phyloP scores from a whole-genome alignment of 495 filamentous ascomycete genomes.

The Viridothelium virens region DNA sequence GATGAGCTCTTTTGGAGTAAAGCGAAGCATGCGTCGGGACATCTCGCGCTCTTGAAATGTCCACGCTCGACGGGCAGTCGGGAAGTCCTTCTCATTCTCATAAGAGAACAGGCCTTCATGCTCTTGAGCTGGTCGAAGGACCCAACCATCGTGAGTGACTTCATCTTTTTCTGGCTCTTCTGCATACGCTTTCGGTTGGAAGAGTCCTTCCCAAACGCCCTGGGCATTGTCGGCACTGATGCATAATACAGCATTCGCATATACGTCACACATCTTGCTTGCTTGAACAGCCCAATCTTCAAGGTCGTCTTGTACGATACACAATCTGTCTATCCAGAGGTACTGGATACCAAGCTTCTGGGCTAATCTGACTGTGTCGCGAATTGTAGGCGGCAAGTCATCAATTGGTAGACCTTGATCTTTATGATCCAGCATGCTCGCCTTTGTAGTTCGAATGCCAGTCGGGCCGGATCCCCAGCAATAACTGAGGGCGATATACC shows the following conservation, averaged over 20 bases:
- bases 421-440: not conserved
- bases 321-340: conserved; percentile 25
- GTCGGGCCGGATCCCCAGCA: conserved; percentile 19
- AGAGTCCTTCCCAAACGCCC: not conserved
- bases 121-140: too few relatives aligned
- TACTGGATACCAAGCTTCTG: conserved; percentile 16
- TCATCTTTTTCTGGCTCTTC: too few relatives aligned
- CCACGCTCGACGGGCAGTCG: not conserved
- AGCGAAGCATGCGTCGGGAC: not conserved
- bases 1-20: not conserved
- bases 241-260: not conserved
- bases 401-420: not conserved
- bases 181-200: too few relatives aligned
- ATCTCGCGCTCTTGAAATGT: not conserved
- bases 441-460: conserved; percentile 8
- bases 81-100: not conserved
- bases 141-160: too few relatives aligned
- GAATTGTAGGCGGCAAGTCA: conserved; percentile 16
- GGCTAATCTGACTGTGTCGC: conserved; percentile 18
- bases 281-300: not conserved
- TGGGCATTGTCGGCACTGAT: not conserved
- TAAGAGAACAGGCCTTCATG: not conserved
- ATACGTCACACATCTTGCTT: conserved; percentile 2
- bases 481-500: conserved; percentile 18
- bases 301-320: conserved; percentile 16